Base-by-base conservation (phyloP, 345 rosid genomes). In the Linum trigynum region DNA sequence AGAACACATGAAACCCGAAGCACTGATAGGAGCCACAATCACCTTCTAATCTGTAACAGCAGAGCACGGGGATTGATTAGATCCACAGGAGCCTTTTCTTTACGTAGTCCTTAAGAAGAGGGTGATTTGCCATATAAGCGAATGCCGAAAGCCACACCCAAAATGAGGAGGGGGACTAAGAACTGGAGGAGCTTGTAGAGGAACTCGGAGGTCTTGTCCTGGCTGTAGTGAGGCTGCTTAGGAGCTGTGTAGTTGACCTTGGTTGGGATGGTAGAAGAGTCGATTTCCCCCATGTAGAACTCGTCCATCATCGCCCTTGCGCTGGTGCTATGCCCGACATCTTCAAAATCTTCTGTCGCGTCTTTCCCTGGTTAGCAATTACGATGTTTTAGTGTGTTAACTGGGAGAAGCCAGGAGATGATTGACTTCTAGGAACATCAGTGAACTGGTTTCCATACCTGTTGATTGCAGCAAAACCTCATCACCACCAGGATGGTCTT, bases 251-350 rank as follows among this genome's bases (percentile, higher is more conserved):
- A 85, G 65, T 67, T 77, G 62, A 65, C 71, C 80, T 70, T 77
- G 60, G 79, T 11, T 0, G 96, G 95, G 69, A 88, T 75, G 55
- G 92, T 86, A 38, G 87, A 71, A 41, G 86, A 12, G 65, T 90
- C 92, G 5, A 90, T 79, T 14, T 83, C 81, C 39, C 99, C 99
- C 0, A 90, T 78, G 11, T 81, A 85, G 77, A 69, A 81, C 70
- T 90, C 97, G 41, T 85, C 97, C 80, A 90, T 79, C 96, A 90
- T 88, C 3, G 91, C 89, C 67, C 78, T 83, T 3, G 99, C 99
- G 17, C 76, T 81, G 57, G 71, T 75, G 69, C 99, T 90, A 67
- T 94, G 99, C 10, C 96, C 99, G 12, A 94, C 92, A 75, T 94
- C 96, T 72, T 88, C 97, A 32, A 94, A 94, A 73, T 94, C 97